Evolutionary conservation across 2,329 filamentous ascomycete genomes (phyloP).

Genomic region (Scytalidium lignicola): DNA sequence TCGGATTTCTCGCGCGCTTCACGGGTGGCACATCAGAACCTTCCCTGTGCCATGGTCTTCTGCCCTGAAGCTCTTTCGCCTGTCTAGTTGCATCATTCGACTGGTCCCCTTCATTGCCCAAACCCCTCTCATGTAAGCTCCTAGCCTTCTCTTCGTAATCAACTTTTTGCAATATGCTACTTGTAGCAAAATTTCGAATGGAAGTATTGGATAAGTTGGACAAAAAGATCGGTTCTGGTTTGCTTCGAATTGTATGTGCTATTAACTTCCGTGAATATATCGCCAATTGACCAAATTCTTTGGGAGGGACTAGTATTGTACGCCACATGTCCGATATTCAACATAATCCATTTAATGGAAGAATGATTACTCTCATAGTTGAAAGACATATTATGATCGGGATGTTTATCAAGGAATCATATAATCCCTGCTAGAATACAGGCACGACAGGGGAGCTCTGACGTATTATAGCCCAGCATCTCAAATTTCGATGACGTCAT

Average conservation of each 20-base stretch:
- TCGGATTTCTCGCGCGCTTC: constrained; percentile 35
- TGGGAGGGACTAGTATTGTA: not conserved
- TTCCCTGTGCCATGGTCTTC: constrained; percentile 62
- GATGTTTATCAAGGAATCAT: too few relatives aligned
- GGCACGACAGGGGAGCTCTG: not conserved
- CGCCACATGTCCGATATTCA: not conserved
- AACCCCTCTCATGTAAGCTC: constrained; percentile 15
- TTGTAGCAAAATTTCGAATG: not conserved
- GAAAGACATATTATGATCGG: not conserved
- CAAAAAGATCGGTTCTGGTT: not conserved
- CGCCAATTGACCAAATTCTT: not conserved
- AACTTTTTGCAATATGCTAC: constrained; percentile 1
- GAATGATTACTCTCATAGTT: not conserved
- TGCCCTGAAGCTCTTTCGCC: constrained; percentile 50
- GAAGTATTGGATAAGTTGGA: too few relatives aligned
- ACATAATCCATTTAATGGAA: not conserved
- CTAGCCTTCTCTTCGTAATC: constrained; percentile 2
- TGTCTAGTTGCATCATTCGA: constrained; percentile 30
- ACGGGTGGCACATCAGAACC: constrained; percentile 54
- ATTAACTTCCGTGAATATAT: not conserved
- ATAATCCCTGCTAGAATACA: too few relatives aligned
- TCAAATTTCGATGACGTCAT: not conserved
- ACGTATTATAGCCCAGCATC: not conserved
- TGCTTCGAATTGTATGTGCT: not conserved
- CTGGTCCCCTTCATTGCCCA: constrained; percentile 30